These are phyloP conservation scores for Botryotinia globosa DNA, from an alignment of 2,329 filamentous ascomycete genomes.

Conservation along the genomic window DNA sequence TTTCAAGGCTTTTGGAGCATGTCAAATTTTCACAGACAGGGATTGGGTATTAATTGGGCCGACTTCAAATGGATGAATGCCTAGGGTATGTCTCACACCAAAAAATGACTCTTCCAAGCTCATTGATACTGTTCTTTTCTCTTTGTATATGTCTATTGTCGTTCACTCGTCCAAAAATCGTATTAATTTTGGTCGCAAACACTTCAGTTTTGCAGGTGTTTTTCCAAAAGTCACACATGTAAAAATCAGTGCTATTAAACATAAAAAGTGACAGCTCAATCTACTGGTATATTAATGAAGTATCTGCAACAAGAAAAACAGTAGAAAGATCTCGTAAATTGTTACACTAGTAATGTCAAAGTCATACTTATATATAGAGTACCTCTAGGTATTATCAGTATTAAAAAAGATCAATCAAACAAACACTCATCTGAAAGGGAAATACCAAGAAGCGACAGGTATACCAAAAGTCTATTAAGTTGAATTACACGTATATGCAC, in stretches of 20 bases:
- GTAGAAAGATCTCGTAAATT: background rate
- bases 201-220: no score
- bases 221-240: background rate
- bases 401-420: background rate
- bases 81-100: no score
- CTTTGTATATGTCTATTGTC: background rate
- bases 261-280: rapidly evolving
- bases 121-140: background rate
- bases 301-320: background rate
- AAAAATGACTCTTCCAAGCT: background rate
- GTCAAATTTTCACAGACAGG: no score
- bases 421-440: background rate
- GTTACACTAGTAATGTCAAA: background rate
- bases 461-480: no score
- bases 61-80: no score
- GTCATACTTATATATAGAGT: background rate
- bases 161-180: no score
- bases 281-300: background rate
- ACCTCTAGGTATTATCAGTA: background rate
- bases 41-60: no score
- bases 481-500: rapidly evolving
- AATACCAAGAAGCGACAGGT: background rate
- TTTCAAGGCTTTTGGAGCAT: no score
- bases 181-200: no score
- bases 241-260: background rate